Conservation (phyloP, 352 stramenopile genomes). For the Globisporangium abappressorium region DNA sequence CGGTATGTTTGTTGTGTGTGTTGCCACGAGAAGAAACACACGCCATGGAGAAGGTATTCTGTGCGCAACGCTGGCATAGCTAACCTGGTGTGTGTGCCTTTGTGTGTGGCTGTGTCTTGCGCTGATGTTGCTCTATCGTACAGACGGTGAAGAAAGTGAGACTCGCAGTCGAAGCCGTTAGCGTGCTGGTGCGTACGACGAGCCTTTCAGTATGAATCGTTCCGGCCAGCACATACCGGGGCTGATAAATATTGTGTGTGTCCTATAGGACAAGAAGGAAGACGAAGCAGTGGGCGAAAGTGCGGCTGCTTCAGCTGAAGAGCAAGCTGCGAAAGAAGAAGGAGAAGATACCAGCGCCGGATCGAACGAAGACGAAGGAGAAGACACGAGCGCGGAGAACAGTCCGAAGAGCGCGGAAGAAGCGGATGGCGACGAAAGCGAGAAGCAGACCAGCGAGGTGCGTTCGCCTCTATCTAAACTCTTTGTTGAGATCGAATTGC, state of each 20-base stretch:
- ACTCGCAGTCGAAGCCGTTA: conserved; percentile 44
- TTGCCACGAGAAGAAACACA: neutral
- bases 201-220: conserved; percentile 17
- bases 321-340: neutral
- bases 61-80: neutral
- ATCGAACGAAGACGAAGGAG: conserved; percentile 10
- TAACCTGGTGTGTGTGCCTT: neutral
- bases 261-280: conserved; percentile 13
- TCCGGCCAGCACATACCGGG: conserved; percentile 24
- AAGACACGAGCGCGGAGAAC: conserved; percentile 21
- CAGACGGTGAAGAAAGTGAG: conserved; percentile 63
- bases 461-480: neutral
- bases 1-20: conserved; percentile 22
- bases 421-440: neutral
- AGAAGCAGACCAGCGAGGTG: neutral
- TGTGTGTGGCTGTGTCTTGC: neutral
- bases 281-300: conserved; percentile 3
- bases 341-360: neutral
- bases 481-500: neutral
- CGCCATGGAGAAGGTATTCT: neutral
- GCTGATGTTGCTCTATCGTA: conserved; percentile 5
- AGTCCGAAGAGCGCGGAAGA: conserved; percentile 15
- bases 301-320: neutral
- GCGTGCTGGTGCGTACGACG: conserved; percentile 31
- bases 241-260: neutral